Conservation (phyloP, 2,329 filamentous ascomycete genomes). For the Fusarium longipes region DNA sequence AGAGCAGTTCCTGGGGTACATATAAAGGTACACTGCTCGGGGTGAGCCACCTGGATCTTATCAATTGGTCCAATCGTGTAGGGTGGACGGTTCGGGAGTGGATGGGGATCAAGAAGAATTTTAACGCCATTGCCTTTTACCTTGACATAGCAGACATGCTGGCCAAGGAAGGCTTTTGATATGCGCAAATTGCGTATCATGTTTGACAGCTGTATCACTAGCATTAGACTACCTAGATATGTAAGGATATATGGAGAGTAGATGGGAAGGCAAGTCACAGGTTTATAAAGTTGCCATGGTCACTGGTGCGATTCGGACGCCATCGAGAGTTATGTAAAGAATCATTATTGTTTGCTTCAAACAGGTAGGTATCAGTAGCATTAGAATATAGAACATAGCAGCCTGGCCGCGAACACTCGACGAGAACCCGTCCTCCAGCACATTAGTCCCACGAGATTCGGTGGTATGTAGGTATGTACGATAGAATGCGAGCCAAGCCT, state of each 20-base stretch:
- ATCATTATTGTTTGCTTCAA: constrained; percentile 43
- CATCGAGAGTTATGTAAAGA: neutral
- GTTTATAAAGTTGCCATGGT: neutral
- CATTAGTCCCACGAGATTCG: constrained; percentile 44
- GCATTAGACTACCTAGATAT: constrained; percentile 2
- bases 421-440: constrained; percentile 48
- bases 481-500: constrained; percentile 33
- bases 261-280: neutral
- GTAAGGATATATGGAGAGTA: neutral
- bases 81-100: constrained; percentile 64
- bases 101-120: constrained; percentile 66
- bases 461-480: constrained; percentile 44
- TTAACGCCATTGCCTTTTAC: constrained; percentile 76
- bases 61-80: constrained; percentile 74
- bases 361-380: constrained; percentile 52
- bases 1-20: constrained; percentile 69
- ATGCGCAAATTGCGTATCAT: neutral
- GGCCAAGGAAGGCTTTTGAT: constrained; percentile 69
- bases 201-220: neutral
- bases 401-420: constrained; percentile 48
- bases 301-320: neutral
- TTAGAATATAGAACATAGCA: constrained; percentile 50
- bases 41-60: constrained; percentile 72
- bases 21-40: constrained; percentile 72
- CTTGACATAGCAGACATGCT: constrained; percentile 76